A percentile compares a stretch with the other conserved stretches of the same genome.
Evolutionary conservation across 768 basidiomycete genomes (phyloP).

Genomic region (Russula virescens): DNA sequence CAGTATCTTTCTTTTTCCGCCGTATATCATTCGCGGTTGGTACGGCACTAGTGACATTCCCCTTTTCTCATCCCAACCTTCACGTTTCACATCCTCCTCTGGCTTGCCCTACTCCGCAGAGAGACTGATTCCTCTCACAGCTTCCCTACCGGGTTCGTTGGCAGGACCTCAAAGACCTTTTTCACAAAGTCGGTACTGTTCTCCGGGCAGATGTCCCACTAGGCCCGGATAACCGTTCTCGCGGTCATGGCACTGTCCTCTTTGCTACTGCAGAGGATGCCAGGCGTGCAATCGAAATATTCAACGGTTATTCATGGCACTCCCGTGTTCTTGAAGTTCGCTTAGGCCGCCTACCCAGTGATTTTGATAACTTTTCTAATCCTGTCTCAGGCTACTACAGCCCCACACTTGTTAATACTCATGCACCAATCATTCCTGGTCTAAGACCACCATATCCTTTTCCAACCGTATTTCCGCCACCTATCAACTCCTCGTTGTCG

Average conservation of each 20-base stretch:
- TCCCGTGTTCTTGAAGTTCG: constrained; percentile 87
- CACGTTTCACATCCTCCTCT: constrained; percentile 8
- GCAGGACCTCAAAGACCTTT: constrained; percentile 99
- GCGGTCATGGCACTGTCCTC: constrained; percentile 93
- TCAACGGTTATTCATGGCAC: constrained; percentile 98
- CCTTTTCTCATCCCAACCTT: not conserved
- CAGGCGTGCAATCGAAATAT: constrained; percentile 88
- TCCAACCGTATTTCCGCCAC: constrained; percentile 2
- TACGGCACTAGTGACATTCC: not conserved
- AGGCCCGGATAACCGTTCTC: constrained; percentile 82
- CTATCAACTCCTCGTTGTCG: constrained; percentile 21
- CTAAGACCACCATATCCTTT: constrained; percentile 5
- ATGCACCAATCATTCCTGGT: constrained; percentile 12
- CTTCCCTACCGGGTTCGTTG: constrained; percentile 95
- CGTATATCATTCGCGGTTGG: not conserved
- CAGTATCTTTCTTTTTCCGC: constrained; percentile 1
- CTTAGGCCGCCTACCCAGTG: constrained; percentile 63
- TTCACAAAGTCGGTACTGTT: constrained; percentile 81
- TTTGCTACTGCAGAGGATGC: constrained; percentile 95
- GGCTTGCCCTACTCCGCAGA: not conserved
- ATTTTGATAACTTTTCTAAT: constrained; percentile 26
- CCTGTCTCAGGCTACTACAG: constrained; percentile 9
- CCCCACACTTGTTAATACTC: constrained; percentile 11
- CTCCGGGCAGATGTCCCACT: constrained; percentile 48
- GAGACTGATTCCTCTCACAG: constrained; percentile 35